Percentiles rank a stretch among this genome's conserved stretches.
phyloP scores from a whole-genome alignment of 495 filamentous ascomycete genomes.

The Penicillium egyptiacum region DNA sequence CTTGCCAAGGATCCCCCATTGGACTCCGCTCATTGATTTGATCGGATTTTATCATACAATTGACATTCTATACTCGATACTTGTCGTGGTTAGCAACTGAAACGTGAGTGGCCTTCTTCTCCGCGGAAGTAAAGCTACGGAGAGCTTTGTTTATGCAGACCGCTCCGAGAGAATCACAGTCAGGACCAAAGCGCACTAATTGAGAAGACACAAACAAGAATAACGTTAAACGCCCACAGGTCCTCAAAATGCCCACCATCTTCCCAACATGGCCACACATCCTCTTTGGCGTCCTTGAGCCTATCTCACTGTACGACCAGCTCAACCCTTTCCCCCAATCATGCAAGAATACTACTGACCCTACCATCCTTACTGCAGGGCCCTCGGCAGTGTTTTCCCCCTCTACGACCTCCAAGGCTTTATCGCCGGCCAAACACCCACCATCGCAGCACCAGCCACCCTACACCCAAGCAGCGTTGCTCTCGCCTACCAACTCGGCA shows the following conservation, averaged over 20 bases:
- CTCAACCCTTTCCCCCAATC: conserved; percentile 5
- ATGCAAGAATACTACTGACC: conserved; percentile 12
- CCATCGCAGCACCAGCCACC: conserved; percentile 25
- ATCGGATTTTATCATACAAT: neutral
- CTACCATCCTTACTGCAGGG: conserved; percentile 32
- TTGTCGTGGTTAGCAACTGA: neutral
- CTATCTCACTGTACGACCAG: conserved; percentile 61
- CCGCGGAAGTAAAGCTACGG: conserved; percentile 3
- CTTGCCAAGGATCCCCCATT: neutral
- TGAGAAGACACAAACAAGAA: neutral
- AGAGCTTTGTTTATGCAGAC: conserved; percentile 5
- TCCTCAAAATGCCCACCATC: conserved; percentile 36
- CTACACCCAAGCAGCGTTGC: conserved; percentile 46
- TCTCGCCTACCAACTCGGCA: conserved; percentile 63
- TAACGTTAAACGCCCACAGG: conserved; percentile 4
- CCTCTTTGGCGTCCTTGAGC: conserved; percentile 59
- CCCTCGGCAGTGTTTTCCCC: conserved; percentile 57
- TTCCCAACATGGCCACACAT: conserved; percentile 45
- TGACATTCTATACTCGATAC: neutral
- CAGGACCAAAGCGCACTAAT: neutral
- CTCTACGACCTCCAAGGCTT: conserved; percentile 59
- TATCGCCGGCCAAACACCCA: conserved; percentile 57
- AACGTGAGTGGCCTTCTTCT: conserved; percentile 1
- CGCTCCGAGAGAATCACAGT: conserved; percentile 4
- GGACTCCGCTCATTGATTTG: neutral